Conservation (phyloP, 202 grass and related monocot species). For the Carex sylvatica region DNA sequence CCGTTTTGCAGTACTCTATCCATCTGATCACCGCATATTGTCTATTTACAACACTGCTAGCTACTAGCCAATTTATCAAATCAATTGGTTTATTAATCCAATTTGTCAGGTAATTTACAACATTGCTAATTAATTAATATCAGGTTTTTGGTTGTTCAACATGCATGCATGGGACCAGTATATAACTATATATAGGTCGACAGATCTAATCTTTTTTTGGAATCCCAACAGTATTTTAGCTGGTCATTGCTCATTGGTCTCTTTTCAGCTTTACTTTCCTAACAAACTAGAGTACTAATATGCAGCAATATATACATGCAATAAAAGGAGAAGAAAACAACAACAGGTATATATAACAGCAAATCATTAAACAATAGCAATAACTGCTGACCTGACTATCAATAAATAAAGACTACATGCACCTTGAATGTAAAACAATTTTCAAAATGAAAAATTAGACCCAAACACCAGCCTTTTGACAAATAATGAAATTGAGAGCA, state of each 20-base stretch:
- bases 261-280: slow-evolving; percentile 16
- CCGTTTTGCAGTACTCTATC: too few relatives aligned
- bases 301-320: not conserved
- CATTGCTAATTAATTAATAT: not conserved
- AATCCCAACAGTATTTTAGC: not conserved
- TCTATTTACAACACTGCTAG: too few relatives aligned
- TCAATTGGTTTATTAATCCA: too few relatives aligned
- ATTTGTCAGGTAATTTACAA: too few relatives aligned
- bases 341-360: not conserved
- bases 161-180: slow-evolving; percentile 13
- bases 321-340: not conserved
- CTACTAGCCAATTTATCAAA: too few relatives aligned
- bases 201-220: not conserved
- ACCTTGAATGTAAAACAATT: not conserved
- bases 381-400: not conserved
- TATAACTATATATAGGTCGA: not conserved
- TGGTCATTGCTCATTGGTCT: not conserved
- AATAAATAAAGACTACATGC: not conserved
- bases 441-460: not conserved
- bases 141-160: not conserved
- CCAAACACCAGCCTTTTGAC: too few relatives aligned
- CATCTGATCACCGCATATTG: too few relatives aligned
- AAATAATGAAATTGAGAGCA: too few relatives aligned
- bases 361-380: not conserved
- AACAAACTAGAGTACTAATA: not conserved